phyloP scores from a whole-genome alignment of 495 filamentous ascomycete species.

The Letharia lupina region DNA sequence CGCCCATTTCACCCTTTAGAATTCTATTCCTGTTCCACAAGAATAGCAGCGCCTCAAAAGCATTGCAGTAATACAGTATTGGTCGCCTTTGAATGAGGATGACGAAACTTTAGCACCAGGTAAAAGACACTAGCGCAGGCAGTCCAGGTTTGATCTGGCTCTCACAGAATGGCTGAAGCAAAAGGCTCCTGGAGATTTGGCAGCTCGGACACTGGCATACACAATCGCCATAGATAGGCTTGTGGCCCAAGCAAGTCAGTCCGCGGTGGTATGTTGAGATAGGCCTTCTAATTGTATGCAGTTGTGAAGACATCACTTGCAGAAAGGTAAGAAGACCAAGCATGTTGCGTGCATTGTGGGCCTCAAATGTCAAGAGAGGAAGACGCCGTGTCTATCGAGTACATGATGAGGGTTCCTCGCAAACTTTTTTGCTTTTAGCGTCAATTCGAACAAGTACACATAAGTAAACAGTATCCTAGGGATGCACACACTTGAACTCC shows the following conservation, averaged over 20 bases:
- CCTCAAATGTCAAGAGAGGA: not conserved
- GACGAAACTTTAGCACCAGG: not conserved
- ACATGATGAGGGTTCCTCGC: not conserved
- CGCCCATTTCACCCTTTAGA: not conserved
- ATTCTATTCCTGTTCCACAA: not conserved
- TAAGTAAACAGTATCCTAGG: slow-evolving; percentile 7
- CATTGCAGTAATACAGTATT: not conserved
- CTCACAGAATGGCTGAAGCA: not conserved
- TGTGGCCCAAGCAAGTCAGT: not conserved
- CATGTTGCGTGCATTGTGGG: not conserved
- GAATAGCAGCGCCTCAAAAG: not conserved
- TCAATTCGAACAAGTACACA: not conserved
- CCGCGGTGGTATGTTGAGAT: not conserved
- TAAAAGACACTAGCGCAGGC: not conserved
- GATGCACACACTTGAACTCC: slow-evolving; percentile 7
- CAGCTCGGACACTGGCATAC: not conserved
- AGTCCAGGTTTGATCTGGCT: not conserved
- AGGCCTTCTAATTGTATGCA: not conserved
- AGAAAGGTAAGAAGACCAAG: not conserved
- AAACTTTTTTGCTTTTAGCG: not conserved
- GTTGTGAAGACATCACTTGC: not conserved
- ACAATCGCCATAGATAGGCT: not conserved
- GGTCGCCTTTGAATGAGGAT: too few relatives aligned
- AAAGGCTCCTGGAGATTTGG: not conserved
- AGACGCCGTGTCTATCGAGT: not conserved